A percentile compares a stretch with the other conserved stretches of the same genome.
Conservation (phyloP, 2,329 filamentous ascomycete species). For the Diplodia intermedia region DNA sequence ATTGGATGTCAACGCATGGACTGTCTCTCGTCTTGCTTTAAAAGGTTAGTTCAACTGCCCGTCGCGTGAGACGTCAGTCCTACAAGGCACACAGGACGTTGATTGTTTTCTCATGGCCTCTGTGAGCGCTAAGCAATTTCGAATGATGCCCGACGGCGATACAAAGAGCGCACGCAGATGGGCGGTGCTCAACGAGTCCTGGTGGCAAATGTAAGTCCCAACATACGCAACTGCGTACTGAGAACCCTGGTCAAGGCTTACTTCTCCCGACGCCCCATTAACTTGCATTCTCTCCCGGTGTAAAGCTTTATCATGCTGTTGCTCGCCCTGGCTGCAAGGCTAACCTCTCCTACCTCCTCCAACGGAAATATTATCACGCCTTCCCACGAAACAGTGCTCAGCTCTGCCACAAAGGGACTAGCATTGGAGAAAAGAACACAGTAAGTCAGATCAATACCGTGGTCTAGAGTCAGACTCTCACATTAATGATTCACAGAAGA, state of each 20-base stretch:
- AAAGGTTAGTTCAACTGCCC: too few species aligned
- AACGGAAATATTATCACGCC: neutral
- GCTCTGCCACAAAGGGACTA: neutral
- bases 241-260: neutral
- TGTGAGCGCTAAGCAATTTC: too few species aligned
- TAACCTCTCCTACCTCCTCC: neutral
- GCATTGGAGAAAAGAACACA: neutral
- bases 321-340: neutral
- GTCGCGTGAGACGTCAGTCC: neutral
- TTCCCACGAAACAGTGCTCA: neutral
- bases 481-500: neutral
- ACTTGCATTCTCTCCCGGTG: neutral
- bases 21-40: too few species aligned
- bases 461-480: neutral
- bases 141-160: neutral
- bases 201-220: neutral
- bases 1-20: too few species aligned
- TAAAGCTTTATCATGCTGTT: neutral
- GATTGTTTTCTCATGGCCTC: too few species aligned
- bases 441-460: neutral
- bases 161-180: rapidly evolving
- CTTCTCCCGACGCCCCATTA: neutral
- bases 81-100: too few species aligned
- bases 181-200: neutral
- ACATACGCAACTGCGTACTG: neutral